A percentile compares a stretch with the other conserved stretches of the same genome.
Conservation (phyloP, 23 red algal genomes). For the Agarophyton chilense region DNA sequence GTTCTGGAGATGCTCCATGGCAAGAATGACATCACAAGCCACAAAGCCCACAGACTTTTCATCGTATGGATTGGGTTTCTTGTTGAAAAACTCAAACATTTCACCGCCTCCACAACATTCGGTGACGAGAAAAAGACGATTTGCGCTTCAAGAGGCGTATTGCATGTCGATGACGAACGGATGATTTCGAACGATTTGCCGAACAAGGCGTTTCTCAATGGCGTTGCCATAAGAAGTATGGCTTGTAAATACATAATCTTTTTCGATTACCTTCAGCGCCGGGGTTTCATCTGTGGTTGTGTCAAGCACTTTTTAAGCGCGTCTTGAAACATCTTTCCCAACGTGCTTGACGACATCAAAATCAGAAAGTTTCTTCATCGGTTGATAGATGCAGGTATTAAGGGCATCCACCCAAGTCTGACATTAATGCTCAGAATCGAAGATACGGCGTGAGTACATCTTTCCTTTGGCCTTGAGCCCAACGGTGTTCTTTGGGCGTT, state of each 20-base stretch:
- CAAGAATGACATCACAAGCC: conserved; percentile 82
- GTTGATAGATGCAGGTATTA: background rate
- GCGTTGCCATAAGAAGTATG: conserved; percentile 71
- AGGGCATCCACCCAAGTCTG: background rate
- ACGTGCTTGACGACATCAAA: conserved; percentile 75
- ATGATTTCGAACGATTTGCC: conserved; percentile 70
- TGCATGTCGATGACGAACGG: conserved; percentile 84
- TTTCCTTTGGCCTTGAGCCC: background rate
- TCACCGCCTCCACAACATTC: conserved; percentile 91
- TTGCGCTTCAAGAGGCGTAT: conserved; percentile 82
- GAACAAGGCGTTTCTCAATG: conserved; percentile 85
- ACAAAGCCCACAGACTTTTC: conserved; percentile 64
- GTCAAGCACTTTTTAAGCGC: conserved; percentile 77
- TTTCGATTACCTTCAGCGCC: conserved; percentile 91
- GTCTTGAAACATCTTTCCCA: conserved; percentile 78
- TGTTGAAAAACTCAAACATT: conserved; percentile 75
- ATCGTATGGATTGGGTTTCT: conserved; percentile 28
- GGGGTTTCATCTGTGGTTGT: conserved; percentile 55
- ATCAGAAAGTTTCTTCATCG: conserved; percentile 56
- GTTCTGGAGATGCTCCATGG: conserved; percentile 90
- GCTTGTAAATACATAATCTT: conserved; percentile 66
- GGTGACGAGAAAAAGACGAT: conserved; percentile 84
- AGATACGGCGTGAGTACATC: background rate
- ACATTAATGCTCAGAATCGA: background rate
- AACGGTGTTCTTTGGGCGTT: background rate